Conservation (phyloP, 768 basidiomycete species). For the Clitopilus passeckerianus region DNA sequence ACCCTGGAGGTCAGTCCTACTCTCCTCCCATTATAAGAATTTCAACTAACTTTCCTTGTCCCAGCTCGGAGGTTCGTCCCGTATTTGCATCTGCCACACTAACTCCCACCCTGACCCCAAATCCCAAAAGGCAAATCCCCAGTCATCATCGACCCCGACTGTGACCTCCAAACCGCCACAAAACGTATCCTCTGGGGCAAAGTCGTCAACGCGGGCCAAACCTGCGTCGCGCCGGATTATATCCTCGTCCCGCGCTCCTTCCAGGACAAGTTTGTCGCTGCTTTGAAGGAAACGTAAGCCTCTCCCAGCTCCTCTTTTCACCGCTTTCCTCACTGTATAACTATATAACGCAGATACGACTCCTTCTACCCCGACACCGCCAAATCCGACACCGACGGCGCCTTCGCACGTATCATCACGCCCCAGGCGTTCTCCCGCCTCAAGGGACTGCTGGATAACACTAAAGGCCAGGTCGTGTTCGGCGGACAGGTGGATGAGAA, state of each 20-base stretch:
- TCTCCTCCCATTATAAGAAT: background rate
- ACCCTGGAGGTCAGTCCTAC: constrained; percentile 30
- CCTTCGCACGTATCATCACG: constrained; percentile 49
- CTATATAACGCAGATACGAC: constrained; percentile 32
- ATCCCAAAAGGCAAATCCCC: constrained; percentile 58
- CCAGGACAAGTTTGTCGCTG: constrained; percentile 40
- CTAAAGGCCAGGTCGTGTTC: constrained; percentile 58
- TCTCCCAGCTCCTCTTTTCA: background rate
- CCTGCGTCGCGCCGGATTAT: constrained; percentile 64
- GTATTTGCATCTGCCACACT: background rate
- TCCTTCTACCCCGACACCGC: constrained; percentile 53
- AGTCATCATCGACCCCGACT: constrained; percentile 65
- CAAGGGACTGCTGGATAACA: constrained; percentile 56
- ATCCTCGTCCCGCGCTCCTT: constrained; percentile 40
- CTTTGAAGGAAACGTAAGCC: constrained; percentile 36
- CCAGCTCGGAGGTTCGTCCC: constrained; percentile 41
- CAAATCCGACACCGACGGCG: constrained; percentile 35
- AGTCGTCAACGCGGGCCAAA: constrained; percentile 69
- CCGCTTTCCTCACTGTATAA: background rate
- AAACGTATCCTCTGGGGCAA: constrained; percentile 84
- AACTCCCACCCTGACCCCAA: background rate
- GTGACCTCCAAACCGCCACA: constrained; percentile 61
- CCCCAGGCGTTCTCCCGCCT: constrained; percentile 53
- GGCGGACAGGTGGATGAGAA: constrained; percentile 60
- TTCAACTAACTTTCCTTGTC: background rate